These are phyloP conservation scores for Camelina sativa DNA, from an alignment of 345 rosid genomes.

Conservation along the genomic window DNA sequence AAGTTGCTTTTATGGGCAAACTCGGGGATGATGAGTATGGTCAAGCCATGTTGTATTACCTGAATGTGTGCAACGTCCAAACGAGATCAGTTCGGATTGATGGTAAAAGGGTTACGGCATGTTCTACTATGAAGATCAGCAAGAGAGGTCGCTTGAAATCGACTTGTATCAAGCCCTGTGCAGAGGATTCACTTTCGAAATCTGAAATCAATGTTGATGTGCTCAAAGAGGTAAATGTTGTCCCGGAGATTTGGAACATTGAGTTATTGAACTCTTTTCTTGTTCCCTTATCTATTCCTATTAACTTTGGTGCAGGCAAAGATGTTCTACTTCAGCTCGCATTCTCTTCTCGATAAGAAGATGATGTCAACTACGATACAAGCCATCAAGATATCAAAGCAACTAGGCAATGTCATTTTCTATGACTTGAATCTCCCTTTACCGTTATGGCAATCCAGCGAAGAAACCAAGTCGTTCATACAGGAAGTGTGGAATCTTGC, in stretches of 20 bases:
- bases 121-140: constrained; percentile 76
- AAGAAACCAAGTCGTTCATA: constrained; percentile 71
- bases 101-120: constrained; percentile 61
- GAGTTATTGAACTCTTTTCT: constrained; percentile 19
- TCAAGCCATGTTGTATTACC: constrained; percentile 70
- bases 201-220: constrained; percentile 86
- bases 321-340: constrained; percentile 85
- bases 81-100: constrained; percentile 76
- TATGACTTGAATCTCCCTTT: constrained; percentile 86
- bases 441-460: constrained; percentile 78
- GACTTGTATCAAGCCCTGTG: constrained; percentile 70
- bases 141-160: constrained; percentile 76
- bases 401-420: constrained; percentile 70
- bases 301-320: constrained; percentile 64
- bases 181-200: constrained; percentile 81
- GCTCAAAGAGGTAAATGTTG: constrained; percentile 74
- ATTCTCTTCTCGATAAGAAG: constrained; percentile 75
- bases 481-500: constrained; percentile 80
- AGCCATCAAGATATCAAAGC: constrained; percentile 76
- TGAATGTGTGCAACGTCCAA: constrained; percentile 76
- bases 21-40: constrained; percentile 87
- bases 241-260: not conserved
- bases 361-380: constrained; percentile 70
- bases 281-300: constrained; percentile 33
- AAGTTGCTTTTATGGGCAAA: constrained; percentile 93